Conservation (phyloP, 2,329 filamentous ascomycete species). For the Didymella segeticola region DNA sequence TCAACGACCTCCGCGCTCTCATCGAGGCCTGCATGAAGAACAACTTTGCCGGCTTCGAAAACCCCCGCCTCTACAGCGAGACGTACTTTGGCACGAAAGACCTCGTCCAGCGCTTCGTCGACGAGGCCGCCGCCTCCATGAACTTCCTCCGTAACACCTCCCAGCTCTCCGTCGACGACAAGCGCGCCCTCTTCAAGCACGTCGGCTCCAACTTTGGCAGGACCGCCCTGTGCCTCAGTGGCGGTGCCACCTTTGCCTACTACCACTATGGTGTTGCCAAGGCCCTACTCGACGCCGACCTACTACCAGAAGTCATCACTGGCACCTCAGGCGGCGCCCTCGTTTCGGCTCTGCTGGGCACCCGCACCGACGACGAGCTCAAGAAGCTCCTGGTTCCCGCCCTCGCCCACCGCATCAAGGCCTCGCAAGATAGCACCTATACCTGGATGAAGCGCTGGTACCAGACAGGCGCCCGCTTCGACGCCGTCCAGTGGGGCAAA, state of each 20-base stretch:
- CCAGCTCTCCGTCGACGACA: conserved; percentile 73
- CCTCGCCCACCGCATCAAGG: conserved; percentile 82
- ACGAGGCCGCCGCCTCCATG: conserved; percentile 77
- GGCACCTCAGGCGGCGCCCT: conserved; percentile 94
- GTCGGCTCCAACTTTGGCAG: conserved; percentile 89
- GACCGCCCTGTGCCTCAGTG: conserved; percentile 90
- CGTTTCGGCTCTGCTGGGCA: conserved; percentile 85
- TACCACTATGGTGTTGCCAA: conserved; percentile 95
- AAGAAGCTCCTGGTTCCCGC: conserved; percentile 84
- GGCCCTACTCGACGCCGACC: conserved; percentile 82
- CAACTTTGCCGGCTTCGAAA: conserved; percentile 96
- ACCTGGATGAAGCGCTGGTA: conserved; percentile 88
- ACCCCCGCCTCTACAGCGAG: conserved; percentile 92
- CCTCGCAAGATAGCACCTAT: conserved; percentile 78
- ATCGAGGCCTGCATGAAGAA: conserved; percentile 94
- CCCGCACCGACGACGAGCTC: conserved; percentile 89
- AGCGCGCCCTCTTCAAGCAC: conserved; percentile 83
- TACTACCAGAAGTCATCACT: conserved; percentile 92
- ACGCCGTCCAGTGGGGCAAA: conserved; percentile 88
- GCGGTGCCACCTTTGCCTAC: conserved; percentile 93
- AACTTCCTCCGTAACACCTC: conserved; percentile 72
- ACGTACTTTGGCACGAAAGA: conserved; percentile 98
- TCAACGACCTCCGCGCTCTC: conserved; percentile 78
- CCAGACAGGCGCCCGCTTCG: conserved; percentile 90
- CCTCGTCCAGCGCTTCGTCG: conserved; percentile 85